These are phyloP conservation scores for Lasiodiplodia sp. DNA, from an alignment of 2,329 filamentous ascomycete species.

Conservation along the genomic window DNA sequence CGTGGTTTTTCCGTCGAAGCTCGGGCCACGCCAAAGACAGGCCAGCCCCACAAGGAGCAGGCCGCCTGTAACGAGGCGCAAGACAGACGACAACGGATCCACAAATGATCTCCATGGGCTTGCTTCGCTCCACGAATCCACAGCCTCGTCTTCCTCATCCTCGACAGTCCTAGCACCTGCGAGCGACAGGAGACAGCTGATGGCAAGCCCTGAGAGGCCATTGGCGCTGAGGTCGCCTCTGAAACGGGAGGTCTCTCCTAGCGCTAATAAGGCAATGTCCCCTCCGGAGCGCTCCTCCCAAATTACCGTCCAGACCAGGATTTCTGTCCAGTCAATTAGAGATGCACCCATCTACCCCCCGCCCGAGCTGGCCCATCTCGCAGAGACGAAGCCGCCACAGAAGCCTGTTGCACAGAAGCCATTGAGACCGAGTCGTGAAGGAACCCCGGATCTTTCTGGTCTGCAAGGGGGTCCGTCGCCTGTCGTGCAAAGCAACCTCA, in stretches of 20 bases:
- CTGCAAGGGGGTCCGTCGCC: conserved; percentile 56
- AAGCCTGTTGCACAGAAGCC: conserved; percentile 51
- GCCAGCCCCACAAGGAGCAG: conserved; percentile 63
- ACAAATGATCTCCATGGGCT: conserved; percentile 64
- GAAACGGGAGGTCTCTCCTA: conserved; percentile 40
- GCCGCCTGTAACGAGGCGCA: conserved; percentile 67
- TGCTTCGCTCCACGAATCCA: conserved; percentile 71
- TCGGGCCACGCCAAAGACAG: conserved; percentile 59
- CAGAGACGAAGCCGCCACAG: conserved; percentile 64
- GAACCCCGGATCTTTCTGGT: conserved; percentile 52
- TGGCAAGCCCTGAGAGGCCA: conserved; percentile 33
- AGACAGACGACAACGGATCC: conserved; percentile 59
- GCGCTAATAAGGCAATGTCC: conserved; percentile 24
- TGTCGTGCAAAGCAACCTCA: conserved; percentile 64
- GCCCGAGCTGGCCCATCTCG: conserved; percentile 59
- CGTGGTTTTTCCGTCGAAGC: conserved; percentile 55
- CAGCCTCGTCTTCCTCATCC: conserved; percentile 75
- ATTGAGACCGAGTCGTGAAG: conserved; percentile 55
- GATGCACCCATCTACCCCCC: conserved; percentile 40
- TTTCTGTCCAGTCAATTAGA: conserved; percentile 16
- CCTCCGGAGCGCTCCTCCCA: conserved; percentile 47
- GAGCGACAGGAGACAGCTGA: conserved; percentile 21
- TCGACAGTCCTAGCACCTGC: conserved; percentile 65
- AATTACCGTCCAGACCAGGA: conserved; percentile 39
- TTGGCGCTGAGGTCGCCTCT: conserved; percentile 44